A percentile compares a stretch with the other conserved stretches of the same genome.
These are phyloP conservation scores for Inosperma sp. DNA, from an alignment of 768 basidiomycete species.

Conservation along the genomic window DNA sequence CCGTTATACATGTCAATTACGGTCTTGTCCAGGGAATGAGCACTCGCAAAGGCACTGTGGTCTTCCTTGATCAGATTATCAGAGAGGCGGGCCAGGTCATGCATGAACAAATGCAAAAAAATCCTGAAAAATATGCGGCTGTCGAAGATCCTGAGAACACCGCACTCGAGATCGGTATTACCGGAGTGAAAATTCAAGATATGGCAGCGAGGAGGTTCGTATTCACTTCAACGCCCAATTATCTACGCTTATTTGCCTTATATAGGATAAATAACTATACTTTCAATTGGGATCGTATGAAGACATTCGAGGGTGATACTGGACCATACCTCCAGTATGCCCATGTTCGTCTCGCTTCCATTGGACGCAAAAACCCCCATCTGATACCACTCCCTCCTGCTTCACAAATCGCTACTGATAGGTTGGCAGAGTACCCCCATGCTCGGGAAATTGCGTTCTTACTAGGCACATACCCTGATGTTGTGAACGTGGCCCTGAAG, in stretches of 20 bases:
- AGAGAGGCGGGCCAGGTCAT: constrained; percentile 83
- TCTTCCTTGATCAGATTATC: constrained; percentile 92
- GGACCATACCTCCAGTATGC: constrained; percentile 96
- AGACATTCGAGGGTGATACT: constrained; percentile 93
- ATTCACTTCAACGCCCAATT: background rate
- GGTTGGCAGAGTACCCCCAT: constrained; percentile 63
- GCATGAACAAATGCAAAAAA: constrained; percentile 96
- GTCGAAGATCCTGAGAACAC: constrained; percentile 84
- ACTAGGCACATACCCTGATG: constrained; percentile 88
- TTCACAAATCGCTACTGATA: constrained; percentile 59
- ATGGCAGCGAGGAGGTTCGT: constrained; percentile 88
- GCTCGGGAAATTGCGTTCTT: constrained; percentile 83
- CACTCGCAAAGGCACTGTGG: constrained; percentile 87
- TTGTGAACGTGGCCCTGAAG: constrained; percentile 80
- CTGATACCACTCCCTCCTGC: constrained; percentile 72
- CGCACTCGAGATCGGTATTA: constrained; percentile 82
- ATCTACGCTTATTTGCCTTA: background rate
- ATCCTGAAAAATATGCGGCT: constrained; percentile 86
- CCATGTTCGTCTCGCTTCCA: constrained; percentile 87
- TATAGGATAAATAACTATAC: constrained; percentile 90
- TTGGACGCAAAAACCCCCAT: constrained; percentile 87
- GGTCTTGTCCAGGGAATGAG: constrained; percentile 95
- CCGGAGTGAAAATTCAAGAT: constrained; percentile 96
- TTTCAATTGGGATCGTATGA: constrained; percentile 93
- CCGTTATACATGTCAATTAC: constrained; percentile 85